phyloP scores from a whole-genome alignment of 2,329 filamentous ascomycete genomes.

The Alternaria ventricosa region DNA sequence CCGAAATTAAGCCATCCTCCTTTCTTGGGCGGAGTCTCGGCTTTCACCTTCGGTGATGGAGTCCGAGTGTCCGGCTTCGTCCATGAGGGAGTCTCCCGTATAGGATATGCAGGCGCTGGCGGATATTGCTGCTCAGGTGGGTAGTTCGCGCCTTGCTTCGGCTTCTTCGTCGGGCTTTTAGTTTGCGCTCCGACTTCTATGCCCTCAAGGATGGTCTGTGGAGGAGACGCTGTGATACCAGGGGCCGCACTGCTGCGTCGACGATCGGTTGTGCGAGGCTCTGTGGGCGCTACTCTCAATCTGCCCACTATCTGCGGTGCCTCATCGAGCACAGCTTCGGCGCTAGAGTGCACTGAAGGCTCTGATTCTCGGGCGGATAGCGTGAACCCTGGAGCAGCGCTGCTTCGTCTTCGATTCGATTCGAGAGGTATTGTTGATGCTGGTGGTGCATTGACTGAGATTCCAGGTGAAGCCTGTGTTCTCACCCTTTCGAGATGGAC shows the following conservation, averaged over 20 bases:
- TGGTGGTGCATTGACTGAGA: constrained; percentile 5
- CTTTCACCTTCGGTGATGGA: constrained; percentile 16
- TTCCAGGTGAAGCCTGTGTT: neutral
- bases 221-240: constrained; percentile 17
- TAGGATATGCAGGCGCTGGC: constrained; percentile 32
- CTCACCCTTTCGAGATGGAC: neutral
- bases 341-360: neutral
- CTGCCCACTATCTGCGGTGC: neutral
- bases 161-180: constrained; percentile 6
- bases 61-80: constrained; percentile 23
- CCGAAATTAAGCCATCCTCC: constrained; percentile 15
- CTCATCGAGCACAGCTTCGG: neutral
- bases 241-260: neutral
- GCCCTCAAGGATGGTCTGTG: constrained; percentile 1
- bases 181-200: neutral
- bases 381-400: constrained; percentile 16
- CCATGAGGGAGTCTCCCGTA: constrained; percentile 31
- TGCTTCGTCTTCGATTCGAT: neutral
- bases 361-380: constrained; percentile 9
- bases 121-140: constrained; percentile 30
- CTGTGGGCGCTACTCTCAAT: neutral
- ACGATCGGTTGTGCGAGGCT: neutral
- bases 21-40: constrained; percentile 11
- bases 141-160: constrained; percentile 12
- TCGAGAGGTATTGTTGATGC: constrained; percentile 4